Conservation (phyloP, 768 basidiomycete genomes). For the Termitomyces sp. region DNA sequence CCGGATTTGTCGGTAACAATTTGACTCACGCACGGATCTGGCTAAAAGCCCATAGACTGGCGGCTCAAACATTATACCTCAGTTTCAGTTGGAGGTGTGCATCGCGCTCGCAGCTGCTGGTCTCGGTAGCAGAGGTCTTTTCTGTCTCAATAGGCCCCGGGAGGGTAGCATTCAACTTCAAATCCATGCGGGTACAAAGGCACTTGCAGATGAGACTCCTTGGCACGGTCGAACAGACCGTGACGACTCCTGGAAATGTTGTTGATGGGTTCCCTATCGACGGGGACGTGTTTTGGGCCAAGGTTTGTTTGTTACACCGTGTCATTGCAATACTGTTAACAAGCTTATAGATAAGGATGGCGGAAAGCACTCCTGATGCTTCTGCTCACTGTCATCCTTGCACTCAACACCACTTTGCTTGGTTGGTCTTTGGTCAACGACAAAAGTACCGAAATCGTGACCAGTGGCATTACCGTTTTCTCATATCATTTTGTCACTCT, state of each 20-base stretch:
- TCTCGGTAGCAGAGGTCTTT: no score
- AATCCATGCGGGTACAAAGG: constrained; percentile 16
- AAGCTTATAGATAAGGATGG: constrained; percentile 54
- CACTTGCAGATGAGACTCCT: constrained; percentile 12
- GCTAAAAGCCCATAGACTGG: neutral
- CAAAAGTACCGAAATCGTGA: no score
- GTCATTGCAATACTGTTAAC: no score
- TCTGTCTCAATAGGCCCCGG: constrained; percentile 33
- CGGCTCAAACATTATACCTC: constrained; percentile 38
- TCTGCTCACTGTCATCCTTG: constrained; percentile 40
- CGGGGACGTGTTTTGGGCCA: no score
- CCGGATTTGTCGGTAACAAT: neutral
- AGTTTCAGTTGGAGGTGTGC: no score
- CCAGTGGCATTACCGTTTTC: constrained; percentile 41
- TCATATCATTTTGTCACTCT: constrained; percentile 56
- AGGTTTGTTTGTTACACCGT: no score
- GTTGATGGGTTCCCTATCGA: no score
- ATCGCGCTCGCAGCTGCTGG: no score
- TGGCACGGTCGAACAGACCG: constrained; percentile 56
- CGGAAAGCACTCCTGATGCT: constrained; percentile 49
- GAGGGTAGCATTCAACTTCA: constrained; percentile 52
- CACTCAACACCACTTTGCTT: no score
- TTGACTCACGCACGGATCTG: neutral
- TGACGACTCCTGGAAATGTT: constrained; percentile 69
- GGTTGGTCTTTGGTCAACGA: no score